These are phyloP conservation scores for Skeletonema grethae DNA, from an alignment of 108 stramenopile species.

Conservation along the genomic window DNA sequence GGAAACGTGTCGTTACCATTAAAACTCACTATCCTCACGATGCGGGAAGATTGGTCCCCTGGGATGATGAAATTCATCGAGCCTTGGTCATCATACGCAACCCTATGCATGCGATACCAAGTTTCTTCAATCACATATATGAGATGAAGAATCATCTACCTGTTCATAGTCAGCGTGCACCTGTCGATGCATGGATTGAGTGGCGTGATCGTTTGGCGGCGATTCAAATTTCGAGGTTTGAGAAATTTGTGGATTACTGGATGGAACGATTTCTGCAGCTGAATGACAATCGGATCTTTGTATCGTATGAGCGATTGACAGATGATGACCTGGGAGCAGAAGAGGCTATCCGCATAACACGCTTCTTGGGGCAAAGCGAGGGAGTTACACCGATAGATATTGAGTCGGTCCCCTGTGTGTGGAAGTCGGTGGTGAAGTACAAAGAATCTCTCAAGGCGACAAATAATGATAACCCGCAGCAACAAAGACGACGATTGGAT, in stretches of 20 bases:
- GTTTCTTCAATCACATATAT: slow-evolving; percentile 34
- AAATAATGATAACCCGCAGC: not conserved
- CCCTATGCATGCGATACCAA: slow-evolving; percentile 38
- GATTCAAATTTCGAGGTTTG: slow-evolving; percentile 28
- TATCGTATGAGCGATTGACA: slow-evolving; percentile 23
- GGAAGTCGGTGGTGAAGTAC: slow-evolving; percentile 32
- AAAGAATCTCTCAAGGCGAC: slow-evolving; percentile 11
- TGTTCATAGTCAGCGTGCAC: slow-evolving; percentile 29
- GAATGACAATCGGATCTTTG: slow-evolving; percentile 30
- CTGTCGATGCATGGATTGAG: slow-evolving; percentile 27
- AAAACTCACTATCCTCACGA: slow-evolving; percentile 42
- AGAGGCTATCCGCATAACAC: slow-evolving; percentile 25
- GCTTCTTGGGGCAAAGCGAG: slow-evolving; percentile 24
- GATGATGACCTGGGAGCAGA: slow-evolving; percentile 28
- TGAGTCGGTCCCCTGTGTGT: slow-evolving; percentile 38
- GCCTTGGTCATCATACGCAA: slow-evolving; percentile 37
- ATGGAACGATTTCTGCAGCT: slow-evolving; percentile 27
- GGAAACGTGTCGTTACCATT: slow-evolving; percentile 23
- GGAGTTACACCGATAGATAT: slow-evolving; percentile 21
- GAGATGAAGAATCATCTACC: slow-evolving; percentile 37
- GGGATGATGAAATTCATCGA: slow-evolving; percentile 32
- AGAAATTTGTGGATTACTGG: slow-evolving; percentile 35
- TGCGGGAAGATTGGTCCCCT: slow-evolving; percentile 35
- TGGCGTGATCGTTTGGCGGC: slow-evolving; percentile 33
- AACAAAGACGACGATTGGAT: slow-evolving; percentile 20